Conservation (phyloP, 1,139 yeast genomes). For the Blastobotrys illinoisensis region DNA sequence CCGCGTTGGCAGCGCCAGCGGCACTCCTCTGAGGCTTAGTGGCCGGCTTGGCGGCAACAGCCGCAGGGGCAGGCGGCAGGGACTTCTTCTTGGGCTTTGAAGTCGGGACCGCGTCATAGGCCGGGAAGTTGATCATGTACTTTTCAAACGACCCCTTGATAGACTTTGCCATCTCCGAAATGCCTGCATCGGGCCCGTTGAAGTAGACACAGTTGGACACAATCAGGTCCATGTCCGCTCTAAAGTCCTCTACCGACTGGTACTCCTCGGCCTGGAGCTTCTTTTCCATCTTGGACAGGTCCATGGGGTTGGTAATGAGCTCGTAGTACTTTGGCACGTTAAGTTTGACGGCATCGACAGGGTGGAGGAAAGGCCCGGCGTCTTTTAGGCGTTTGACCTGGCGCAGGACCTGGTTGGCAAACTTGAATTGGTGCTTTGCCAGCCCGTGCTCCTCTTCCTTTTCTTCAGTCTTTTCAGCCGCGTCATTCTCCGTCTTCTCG, state of each 20-base stretch:
- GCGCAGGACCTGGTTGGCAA: slow-evolving; percentile 39
- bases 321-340: slow-evolving; percentile 90
- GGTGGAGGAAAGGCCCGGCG: slow-evolving; percentile 82
- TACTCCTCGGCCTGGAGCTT: slow-evolving; percentile 69
- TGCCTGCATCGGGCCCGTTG: slow-evolving; percentile 78
- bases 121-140: slow-evolving; percentile 89
- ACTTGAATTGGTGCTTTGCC: slow-evolving; percentile 80
- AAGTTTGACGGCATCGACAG: slow-evolving; percentile 83
- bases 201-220: slow-evolving; percentile 75
- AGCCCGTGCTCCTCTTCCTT: slow-evolving; percentile 46
- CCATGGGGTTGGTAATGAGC: slow-evolving; percentile 86
- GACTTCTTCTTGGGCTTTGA: slow-evolving; percentile 26
- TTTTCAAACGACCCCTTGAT: slow-evolving; percentile 90
- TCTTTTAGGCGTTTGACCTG: slow-evolving; percentile 88
- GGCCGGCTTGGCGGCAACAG: slow-evolving; percentile 5
- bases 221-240: slow-evolving; percentile 79
- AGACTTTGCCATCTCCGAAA: slow-evolving; percentile 86
- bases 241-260: slow-evolving; percentile 59
- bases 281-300: slow-evolving; percentile 80
- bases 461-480: slow-evolving; percentile 8
- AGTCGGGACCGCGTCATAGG: slow-evolving; percentile 51
- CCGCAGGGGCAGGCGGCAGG: slow-evolving; percentile 25
- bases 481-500: neutral
- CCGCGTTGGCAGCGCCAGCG: slow-evolving; percentile 21
- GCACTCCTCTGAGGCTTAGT: slow-evolving; percentile 26